Conservation (phyloP, 1,284 basidiomycete species). For the Naganishia liquefaciens region DNA sequence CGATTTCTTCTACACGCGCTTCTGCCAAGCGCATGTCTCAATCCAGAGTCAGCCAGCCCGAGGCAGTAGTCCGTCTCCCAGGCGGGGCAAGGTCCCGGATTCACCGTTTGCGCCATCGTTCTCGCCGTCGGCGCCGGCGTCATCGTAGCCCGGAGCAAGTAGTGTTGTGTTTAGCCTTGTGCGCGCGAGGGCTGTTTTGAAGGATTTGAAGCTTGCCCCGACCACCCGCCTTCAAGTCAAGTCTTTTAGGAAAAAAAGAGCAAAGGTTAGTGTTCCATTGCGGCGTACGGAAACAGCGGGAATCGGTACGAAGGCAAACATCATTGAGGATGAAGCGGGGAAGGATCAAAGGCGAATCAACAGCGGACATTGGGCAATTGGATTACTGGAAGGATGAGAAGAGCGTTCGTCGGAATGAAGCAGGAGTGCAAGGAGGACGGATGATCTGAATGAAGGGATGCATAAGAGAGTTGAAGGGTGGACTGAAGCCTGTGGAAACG, state of each 20-base stretch:
- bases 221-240: constrained; percentile 26
- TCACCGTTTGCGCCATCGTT: constrained; percentile 4
- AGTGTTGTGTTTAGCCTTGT: background rate
- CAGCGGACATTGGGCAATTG: background rate
- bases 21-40: constrained; percentile 6
- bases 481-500: background rate
- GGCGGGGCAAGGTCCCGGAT: background rate
- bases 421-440: background rate
- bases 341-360: background rate
- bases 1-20: background rate
- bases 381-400: background rate
- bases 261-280: constrained; percentile 15
- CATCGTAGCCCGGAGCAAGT: constrained; percentile 3
- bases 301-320: background rate
- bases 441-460: background rate
- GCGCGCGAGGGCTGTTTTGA: background rate
- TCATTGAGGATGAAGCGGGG: background rate
- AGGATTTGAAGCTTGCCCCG: constrained; percentile 8
- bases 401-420: background rate
- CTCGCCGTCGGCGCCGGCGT: constrained; percentile 6
- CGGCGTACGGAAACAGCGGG: background rate
- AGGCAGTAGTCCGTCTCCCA: background rate
- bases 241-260: constrained; percentile 19
- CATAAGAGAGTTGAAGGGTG: background rate
- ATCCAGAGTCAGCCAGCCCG: background rate